Evolutionary conservation across 2,329 filamentous ascomycete species (phyloP).

Genomic region (Pseudogymnoascus sp.): DNA sequence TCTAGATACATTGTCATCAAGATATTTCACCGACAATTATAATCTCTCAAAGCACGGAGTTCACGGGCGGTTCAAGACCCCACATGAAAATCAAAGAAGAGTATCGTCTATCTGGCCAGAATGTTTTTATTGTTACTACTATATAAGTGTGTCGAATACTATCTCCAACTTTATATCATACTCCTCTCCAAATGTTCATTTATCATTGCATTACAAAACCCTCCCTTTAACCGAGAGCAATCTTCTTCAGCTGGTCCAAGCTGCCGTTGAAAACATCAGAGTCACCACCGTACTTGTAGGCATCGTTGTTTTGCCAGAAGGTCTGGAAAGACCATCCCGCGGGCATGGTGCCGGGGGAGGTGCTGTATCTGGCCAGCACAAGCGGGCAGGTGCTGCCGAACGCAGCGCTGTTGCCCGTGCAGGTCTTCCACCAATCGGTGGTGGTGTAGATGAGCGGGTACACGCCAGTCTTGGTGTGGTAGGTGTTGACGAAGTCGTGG

Average conservation of each 20-base stretch:
- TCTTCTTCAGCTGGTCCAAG: constrained; percentile 28
- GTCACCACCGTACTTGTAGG: constrained; percentile 44
- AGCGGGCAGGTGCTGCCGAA: constrained; percentile 42
- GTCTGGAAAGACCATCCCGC: constrained; percentile 46
- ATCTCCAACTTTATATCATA: background rate
- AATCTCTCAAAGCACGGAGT: too few relatives aligned
- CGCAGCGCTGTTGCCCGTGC: constrained; percentile 42
- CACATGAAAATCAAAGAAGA: too few relatives aligned
- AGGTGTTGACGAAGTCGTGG: constrained; percentile 44
- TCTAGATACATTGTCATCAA: too few relatives aligned
- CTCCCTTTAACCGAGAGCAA: constrained; percentile 24
- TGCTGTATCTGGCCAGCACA: constrained; percentile 40
- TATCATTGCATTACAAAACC: background rate
- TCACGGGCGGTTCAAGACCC: too few relatives aligned
- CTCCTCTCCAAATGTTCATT: background rate
- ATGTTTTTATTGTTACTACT: background rate
- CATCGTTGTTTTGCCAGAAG: constrained; percentile 48
- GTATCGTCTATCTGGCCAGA: background rate
- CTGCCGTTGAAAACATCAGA: constrained; percentile 46
- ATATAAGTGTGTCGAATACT: background rate
- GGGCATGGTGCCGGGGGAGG: constrained; percentile 37
- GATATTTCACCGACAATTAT: too few relatives aligned
- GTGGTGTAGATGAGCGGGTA: constrained; percentile 49
- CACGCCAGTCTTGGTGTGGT: constrained; percentile 38
- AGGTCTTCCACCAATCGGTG: constrained; percentile 42